phyloP scores from a whole-genome alignment of 257 asterid species.

The Marsdenia floribunda region DNA sequence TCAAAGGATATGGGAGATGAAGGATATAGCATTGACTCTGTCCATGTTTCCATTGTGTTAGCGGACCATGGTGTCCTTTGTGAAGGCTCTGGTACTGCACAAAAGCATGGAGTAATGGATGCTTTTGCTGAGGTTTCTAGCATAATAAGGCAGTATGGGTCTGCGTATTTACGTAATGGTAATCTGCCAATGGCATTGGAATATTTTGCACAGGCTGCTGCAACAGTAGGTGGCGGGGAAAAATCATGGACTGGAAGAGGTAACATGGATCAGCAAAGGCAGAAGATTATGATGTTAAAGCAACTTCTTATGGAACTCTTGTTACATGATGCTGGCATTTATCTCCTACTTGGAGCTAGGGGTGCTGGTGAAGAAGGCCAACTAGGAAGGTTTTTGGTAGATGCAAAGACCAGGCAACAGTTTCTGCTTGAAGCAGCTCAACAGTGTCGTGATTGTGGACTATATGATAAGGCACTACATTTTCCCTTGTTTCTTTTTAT shows the following conservation, averaged over 20 bases:
- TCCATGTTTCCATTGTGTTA: slow-evolving; percentile 68
- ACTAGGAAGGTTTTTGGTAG: slow-evolving; percentile 68
- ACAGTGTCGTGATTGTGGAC: slow-evolving; percentile 68
- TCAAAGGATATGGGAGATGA: too few species aligned
- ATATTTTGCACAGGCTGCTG: slow-evolving; percentile 94
- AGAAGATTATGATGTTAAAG: slow-evolving; percentile 70
- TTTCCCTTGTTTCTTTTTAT: slow-evolving; percentile 7
- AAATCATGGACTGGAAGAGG: slow-evolving; percentile 87
- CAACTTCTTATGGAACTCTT: slow-evolving; percentile 81
- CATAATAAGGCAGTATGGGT: slow-evolving; percentile 85
- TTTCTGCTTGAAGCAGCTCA: slow-evolving; percentile 89
- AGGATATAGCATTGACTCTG: slow-evolving; percentile 65
- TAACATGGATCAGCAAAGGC: slow-evolving; percentile 80
- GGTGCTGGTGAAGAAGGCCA: slow-evolving; percentile 95
- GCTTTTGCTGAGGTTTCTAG: slow-evolving; percentile 81
- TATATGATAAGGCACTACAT: slow-evolving; percentile 72
- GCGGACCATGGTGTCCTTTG: slow-evolving; percentile 76
- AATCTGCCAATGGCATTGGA: slow-evolving; percentile 75
- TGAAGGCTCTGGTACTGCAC: slow-evolving; percentile 61
- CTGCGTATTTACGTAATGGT: slow-evolving; percentile 68
- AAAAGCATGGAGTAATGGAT: slow-evolving; percentile 77
- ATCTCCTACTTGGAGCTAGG: slow-evolving; percentile 75
- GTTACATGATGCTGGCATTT: slow-evolving; percentile 72
- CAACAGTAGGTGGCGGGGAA: slow-evolving; percentile 92
- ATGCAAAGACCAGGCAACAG: slow-evolving; percentile 58